phyloP scores from a whole-genome alignment of 306 rosid genomes.

The Mucuna pruriens region DNA sequence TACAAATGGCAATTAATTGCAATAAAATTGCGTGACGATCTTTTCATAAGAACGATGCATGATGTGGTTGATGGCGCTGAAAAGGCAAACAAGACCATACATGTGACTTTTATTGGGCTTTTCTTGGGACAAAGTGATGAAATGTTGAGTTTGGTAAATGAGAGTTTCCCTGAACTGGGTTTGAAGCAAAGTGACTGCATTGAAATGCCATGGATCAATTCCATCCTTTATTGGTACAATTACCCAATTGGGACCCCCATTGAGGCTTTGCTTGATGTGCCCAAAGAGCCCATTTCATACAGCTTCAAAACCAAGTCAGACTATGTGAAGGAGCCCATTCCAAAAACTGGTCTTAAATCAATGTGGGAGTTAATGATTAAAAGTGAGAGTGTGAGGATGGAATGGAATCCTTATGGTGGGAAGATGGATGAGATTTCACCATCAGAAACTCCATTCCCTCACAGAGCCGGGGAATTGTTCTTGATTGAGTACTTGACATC shows the following conservation, averaged over 20 bases:
- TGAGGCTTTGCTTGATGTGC: constrained; percentile 34
- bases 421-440: constrained; percentile 45
- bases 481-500: constrained; percentile 49
- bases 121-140: constrained; percentile 34
- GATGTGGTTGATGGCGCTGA: constrained; percentile 8
- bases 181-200: constrained; percentile 32
- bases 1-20: constrained; percentile 47
- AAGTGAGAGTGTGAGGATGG: constrained; percentile 35
- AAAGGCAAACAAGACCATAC: constrained; percentile 16
- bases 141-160: background rate
- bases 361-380: constrained; percentile 46
- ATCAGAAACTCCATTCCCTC: constrained; percentile 53
- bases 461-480: constrained; percentile 44
- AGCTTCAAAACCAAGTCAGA: constrained; percentile 46
- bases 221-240: constrained; percentile 40
- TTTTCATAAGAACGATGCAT: constrained; percentile 42
- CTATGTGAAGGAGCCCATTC: constrained; percentile 44
- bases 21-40: constrained; percentile 15
- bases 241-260: constrained; percentile 27
- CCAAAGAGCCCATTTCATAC: background rate
- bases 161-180: constrained; percentile 41
- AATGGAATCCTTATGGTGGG: constrained; percentile 55
- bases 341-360: constrained; percentile 23
- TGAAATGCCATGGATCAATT: constrained; percentile 46
- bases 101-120: constrained; percentile 33